Percentiles rank a stretch among this genome's conserved stretches.
These are phyloP conservation scores for Diplocarpon mali DNA, from an alignment of 2,329 filamentous ascomycete species.

Conservation along the genomic window DNA sequence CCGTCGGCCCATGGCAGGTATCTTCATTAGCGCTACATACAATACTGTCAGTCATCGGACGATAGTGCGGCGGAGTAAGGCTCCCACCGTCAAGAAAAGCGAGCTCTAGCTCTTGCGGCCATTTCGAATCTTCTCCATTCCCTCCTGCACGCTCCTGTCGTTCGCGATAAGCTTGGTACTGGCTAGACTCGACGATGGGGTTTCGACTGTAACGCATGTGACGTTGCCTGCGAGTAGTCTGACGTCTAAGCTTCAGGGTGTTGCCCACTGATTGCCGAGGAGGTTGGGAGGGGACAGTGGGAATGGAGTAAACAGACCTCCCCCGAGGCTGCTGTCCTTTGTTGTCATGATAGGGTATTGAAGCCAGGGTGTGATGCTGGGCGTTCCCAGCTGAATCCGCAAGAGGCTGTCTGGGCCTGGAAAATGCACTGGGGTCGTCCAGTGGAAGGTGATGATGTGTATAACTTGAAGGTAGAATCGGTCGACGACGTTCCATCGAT, in stretches of 20 bases:
- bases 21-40: slow-evolving; percentile 46
- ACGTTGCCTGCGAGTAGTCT: slow-evolving; percentile 23
- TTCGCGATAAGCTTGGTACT: slow-evolving; percentile 55
- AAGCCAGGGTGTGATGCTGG: slow-evolving; percentile 21
- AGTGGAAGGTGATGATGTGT: slow-evolving; percentile 13
- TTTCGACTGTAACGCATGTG: slow-evolving; percentile 33
- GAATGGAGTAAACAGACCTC: slow-evolving; percentile 18
- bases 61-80: not conserved
- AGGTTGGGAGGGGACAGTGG: slow-evolving; percentile 22
- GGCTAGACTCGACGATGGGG: slow-evolving; percentile 49
- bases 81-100: slow-evolving; percentile 55
- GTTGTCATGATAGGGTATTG: slow-evolving; percentile 21
- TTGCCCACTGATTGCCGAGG: slow-evolving; percentile 13
- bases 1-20: slow-evolving; percentile 54
- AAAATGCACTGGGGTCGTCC: slow-evolving; percentile 15
- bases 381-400: slow-evolving; percentile 24
- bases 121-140: slow-evolving; percentile 28
- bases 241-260: slow-evolving; percentile 24
- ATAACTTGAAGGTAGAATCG: slow-evolving; percentile 19
- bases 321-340: slow-evolving; percentile 20
- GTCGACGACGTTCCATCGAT: slow-evolving; percentile 23
- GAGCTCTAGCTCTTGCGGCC: slow-evolving; percentile 53
- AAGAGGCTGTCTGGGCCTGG: slow-evolving; percentile 20
- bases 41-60: slow-evolving; percentile 13
- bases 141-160: slow-evolving; percentile 41